Base-by-base conservation (phyloP, 768 basidiomycete species). In the Pleurotus tuoliensis region DNA sequence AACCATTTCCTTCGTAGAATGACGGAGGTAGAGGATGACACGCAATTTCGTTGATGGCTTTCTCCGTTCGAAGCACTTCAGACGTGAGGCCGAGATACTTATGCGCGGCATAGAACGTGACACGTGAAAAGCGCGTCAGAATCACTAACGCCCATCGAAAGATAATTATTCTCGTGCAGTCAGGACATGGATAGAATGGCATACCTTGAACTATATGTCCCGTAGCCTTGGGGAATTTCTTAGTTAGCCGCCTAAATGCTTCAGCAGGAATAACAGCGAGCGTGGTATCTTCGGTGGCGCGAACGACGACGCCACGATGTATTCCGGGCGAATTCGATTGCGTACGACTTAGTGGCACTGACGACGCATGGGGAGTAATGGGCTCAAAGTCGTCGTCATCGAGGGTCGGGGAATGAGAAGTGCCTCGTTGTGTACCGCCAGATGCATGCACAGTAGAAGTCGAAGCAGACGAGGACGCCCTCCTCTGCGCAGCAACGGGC, bases 201-300 rank as follows among this genome's bases (percentile, higher is more conserved):
- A 37, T 65, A 86, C 94, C 93, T 82, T 95, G 92, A 0, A 97
- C 93, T 57, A 98, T 94, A 64, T 95, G 94, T 3, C 95, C 94
- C 38, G 94, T 92, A 3, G 97, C 94, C 65, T 98, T 98, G 0
- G 97, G 97, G 63, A 90, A 97, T 67, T 96, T 94, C 72, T 95
- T 92, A 2, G 96, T 98, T 40, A 99, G 75, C 49, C 94, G 80
- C 55, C 89, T 80, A 73, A 99, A 99, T 3, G 96, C 97, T 69
- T 98, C 94, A 2, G 97, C 96, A 22, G 97, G 97, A 55, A 99
- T 98, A 8, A 99, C 96, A n/a, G 96, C 97, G 16, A 99, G 75
- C 1, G 97, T 98, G 4, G 91, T 91, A 64, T 99, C 97, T 54
- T 92, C 90, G 4, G 88, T 88, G 5, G 97, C 97, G 38, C 96